phyloP scores from a whole-genome alignment of 176 grass and related monocot species.

The Chloris gayana region DNA sequence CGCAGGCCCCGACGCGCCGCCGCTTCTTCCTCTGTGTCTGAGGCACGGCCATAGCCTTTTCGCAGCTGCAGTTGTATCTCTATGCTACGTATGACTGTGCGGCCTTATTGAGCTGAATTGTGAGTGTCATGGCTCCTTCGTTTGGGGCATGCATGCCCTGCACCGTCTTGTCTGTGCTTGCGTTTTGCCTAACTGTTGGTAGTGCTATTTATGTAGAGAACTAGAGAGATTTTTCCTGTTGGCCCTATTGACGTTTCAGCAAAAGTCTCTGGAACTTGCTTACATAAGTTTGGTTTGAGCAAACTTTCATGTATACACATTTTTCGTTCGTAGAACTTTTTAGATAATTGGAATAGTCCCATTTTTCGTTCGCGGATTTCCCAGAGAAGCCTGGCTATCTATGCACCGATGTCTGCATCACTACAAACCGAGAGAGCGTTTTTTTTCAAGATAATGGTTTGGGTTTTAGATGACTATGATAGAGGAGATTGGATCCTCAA shows the following conservation, averaged over 20 bases:
- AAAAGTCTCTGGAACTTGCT: neutral
- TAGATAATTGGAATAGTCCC: no score
- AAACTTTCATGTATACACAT: neutral
- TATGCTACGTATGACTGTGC: neutral
- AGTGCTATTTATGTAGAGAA: neutral
- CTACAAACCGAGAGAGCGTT: no score
- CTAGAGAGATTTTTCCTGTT: neutral
- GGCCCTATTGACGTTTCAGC: neutral
- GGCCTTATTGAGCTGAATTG: neutral
- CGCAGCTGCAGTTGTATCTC: neutral
- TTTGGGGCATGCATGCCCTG: neutral
- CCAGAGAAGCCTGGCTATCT: no score
- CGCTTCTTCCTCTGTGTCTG: neutral
- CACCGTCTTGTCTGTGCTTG: neutral
- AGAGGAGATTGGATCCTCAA: no score
- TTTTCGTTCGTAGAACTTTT: neutral
- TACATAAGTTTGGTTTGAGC: neutral
- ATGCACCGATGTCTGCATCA: no score
- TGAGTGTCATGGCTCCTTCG: neutral
- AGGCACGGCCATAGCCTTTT: neutral
- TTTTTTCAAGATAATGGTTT: no score
- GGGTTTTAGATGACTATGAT: no score
- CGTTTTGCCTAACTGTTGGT: neutral
- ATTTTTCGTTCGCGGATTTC: no score
- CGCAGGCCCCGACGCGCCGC: constrained; percentile 21